Percentiles rank a stretch among this genome's conserved stretches.
Conservation (phyloP, 495 filamentous ascomycete species). For the Aspergillus kassunensis region DNA sequence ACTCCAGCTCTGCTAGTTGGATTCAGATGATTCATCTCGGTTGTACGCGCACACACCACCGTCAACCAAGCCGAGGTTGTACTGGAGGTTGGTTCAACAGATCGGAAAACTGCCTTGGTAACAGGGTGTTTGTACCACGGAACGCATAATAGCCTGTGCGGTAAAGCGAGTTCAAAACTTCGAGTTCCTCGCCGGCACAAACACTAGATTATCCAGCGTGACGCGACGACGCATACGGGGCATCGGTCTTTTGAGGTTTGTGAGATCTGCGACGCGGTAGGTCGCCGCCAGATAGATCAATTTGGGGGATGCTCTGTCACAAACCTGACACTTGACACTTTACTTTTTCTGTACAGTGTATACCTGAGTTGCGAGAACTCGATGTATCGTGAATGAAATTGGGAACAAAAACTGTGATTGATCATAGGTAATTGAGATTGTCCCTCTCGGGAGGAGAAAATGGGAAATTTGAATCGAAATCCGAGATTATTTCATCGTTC, state of each 20-base stretch:
- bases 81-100: neutral
- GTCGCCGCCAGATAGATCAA: constrained; percentile 20
- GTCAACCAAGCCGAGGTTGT: neutral
- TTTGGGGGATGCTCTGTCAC: constrained; percentile 1
- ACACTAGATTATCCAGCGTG: neutral
- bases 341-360: neutral
- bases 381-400: neutral
- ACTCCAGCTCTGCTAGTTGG: too few species aligned
- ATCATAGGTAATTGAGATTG: neutral
- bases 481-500: neutral
- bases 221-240: neutral
- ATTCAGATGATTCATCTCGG: neutral
- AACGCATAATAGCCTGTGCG: neutral
- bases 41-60: neutral
- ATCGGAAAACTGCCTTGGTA: neutral
- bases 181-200: too few species aligned
- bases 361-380: too few species aligned
- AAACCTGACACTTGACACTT: neutral
- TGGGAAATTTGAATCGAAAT: neutral
- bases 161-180: neutral
- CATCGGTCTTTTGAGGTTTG: neutral
- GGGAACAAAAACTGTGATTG: neutral
- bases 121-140: neutral
- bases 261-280: constrained; percentile 7
- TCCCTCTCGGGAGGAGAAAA: neutral